Conservation (phyloP, 1,139 yeast genomes). For the Yamadazyma sp. region DNA sequence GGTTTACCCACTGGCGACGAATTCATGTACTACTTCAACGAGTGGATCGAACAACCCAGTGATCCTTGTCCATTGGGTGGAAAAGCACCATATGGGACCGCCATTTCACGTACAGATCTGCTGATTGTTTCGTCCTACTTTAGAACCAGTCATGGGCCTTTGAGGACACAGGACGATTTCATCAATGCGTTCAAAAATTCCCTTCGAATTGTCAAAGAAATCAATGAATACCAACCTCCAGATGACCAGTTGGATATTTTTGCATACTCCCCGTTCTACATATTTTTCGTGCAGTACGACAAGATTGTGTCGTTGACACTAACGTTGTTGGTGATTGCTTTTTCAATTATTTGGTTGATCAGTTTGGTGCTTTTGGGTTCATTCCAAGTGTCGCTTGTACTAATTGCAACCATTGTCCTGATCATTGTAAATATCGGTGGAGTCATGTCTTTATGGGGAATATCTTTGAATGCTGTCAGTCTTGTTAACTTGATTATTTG, state of each 20-base stretch:
- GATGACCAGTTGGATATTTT: conserved; percentile 54
- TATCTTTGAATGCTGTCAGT: conserved; percentile 85
- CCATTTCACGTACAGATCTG: conserved; percentile 47
- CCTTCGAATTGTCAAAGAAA: conserved; percentile 62
- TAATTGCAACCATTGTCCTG: conserved; percentile 60
- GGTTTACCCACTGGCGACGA: conserved; percentile 80
- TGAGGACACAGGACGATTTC: conserved; percentile 81
- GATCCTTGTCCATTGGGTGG: conserved; percentile 97
- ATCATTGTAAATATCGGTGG: conserved; percentile 78
- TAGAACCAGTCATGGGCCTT: conserved; percentile 78
- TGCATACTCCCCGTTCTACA: conserved; percentile 91
- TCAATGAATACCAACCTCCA: conserved; percentile 40
- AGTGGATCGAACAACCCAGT: conserved; percentile 84
- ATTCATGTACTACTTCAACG: conserved; percentile 68
- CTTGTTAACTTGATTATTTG: conserved; percentile 87
- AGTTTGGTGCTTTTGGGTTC: conserved; percentile 69
- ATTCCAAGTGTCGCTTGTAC: conserved; percentile 52
- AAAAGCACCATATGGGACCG: conserved; percentile 79
- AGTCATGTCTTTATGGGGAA: conserved; percentile 69
- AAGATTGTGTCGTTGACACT: conserved; percentile 61
- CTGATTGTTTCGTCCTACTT: conserved; percentile 61
- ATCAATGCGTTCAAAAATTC: conserved; percentile 78
- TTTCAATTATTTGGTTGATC: conserved; percentile 52
- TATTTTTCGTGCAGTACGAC: conserved; percentile 86
- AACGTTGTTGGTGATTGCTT: conserved; percentile 54